Base-by-base conservation (phyloP, 2,329 filamentous ascomycete genomes). In the Pyrenophora seminiperda region DNA sequence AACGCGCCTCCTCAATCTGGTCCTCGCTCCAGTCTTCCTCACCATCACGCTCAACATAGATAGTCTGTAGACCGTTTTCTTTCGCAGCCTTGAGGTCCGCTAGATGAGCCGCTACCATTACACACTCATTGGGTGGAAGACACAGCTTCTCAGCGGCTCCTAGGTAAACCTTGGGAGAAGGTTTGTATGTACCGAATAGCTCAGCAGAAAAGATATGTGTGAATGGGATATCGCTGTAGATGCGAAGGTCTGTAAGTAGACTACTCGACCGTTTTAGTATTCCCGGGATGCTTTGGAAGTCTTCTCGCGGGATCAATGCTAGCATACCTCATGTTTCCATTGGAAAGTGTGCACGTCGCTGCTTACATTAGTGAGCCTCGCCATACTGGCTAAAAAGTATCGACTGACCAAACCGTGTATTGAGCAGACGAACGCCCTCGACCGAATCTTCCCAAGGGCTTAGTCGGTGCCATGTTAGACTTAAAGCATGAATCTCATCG, bases 101-200 rank as follows among this genome's bases (percentile, higher is more conserved):
- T 50, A 93, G 73, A 73, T 93, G 89, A 30, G 89, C 85, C 13
- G 90, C 90, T 15, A 94, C 88, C 83, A 94, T 84, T 15, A 84
- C 87, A 49, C 90, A 87, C 64, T 91, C 79, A 2, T 69, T 67
- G 0, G 85, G 81, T 53, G 80, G 61, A 33, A 85, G 54, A 0
- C 80, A 82, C 43, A 92, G 72, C 57, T 76, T 77, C 48, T 77
- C 71, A 2, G 79, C 87, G 0, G 87, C 89, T 3, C 89, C 89
- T 1, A 81, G 77, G 65, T 94, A 94, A 2, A 87, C 85, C 42
- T 71, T 76, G 6, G 83, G 81, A 53, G 83, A 79, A 1, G 89
- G 89, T 76, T 94, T 94, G 71, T 93, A 94, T 0, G 83, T 84
- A 36, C 78, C 75, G 66, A 92, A 93, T 56, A 86, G 81, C 71